Evolutionary conservation across 192 early-diverging fungal genomes (phyloP).

Genomic region (Dissophora globulifera): DNA sequence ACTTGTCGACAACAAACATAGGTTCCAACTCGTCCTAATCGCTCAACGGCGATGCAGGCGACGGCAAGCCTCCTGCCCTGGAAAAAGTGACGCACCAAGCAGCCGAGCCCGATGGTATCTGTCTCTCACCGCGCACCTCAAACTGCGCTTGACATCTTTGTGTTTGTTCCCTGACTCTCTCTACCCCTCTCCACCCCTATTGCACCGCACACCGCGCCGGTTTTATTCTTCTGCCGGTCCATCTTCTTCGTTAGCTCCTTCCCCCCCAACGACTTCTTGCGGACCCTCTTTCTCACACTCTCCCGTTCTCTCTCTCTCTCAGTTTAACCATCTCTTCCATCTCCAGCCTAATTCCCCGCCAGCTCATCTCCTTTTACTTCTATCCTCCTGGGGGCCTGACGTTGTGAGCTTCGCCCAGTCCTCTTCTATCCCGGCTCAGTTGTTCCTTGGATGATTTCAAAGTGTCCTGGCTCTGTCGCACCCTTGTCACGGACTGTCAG

Average conservation of each 20-base stretch:
- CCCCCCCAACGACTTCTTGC: neutral
- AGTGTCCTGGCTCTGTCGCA: neutral
- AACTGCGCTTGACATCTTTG: too few relatives aligned
- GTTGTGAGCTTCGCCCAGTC: conserved; percentile 4
- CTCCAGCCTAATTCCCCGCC: neutral
- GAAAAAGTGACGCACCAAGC: too few relatives aligned
- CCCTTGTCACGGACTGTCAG: neutral
- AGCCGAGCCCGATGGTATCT: too few relatives aligned
- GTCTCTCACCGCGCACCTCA: neutral
- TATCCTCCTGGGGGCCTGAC: neutral
- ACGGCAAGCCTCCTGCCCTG: too few relatives aligned
- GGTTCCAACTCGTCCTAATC: too few relatives aligned
- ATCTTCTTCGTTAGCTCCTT: neutral
- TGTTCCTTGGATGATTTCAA: too few relatives aligned
- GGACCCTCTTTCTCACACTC: too few relatives aligned
- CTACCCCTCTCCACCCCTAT: neutral
- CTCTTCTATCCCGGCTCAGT: too few relatives aligned
- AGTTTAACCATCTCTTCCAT: neutral
- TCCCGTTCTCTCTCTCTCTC: neutral
- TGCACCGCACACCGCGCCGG: too few relatives aligned
- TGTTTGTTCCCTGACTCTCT: neutral
- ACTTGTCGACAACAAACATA: too few relatives aligned
- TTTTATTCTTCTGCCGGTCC: too few relatives aligned
- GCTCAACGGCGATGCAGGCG: too few relatives aligned
- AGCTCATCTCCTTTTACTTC: neutral